Evolutionary conservation across 139 green algal genomes (phyloP), one percentile per base, ranked within the genome.

Genomic region (Chlamydomonas incerta): DNA sequence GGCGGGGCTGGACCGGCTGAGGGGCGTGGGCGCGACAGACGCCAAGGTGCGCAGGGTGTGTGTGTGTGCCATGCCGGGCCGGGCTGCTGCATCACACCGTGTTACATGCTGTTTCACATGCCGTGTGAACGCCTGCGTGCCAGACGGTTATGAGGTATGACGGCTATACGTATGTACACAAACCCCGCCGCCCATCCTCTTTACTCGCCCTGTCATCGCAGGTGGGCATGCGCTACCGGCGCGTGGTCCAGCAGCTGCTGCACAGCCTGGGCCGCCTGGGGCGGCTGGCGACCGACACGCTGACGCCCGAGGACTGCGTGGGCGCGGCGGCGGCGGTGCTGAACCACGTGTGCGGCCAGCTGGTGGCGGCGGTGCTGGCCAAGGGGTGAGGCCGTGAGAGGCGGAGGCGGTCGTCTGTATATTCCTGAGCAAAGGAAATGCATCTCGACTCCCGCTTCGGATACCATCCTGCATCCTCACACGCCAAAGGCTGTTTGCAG

Each of bases 261-360:
- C 86, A 90, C 80, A 75, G 50, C 11, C 50, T 90, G 34, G 72
- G 80, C 46, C 80, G 86, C 10, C 72, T 87, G 47, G 86, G 86
- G 20, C 86, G 73, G 10, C 17, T 55, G 3, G 52, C 63, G 6
- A 28, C 0, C 8, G 50, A 82, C 55, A 33, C 74, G 37, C 80
- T 90, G 41, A 29, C 72, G 20, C 80, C 80, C n/a, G 63, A 83
- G 46, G 70, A 73, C 26, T n/a, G 52, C 0, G 46, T 81, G 46
- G 52, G 20, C 10, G 11, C 62, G 72, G 72, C 62, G 33, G 70
- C 70, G n/a, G 80, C 60, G 50, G 47, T 81, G 31, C 60, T 90
- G 24, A 37, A 75, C 72, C 63, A 80, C 55, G 50, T 79, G 26
- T 62, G 24, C 13, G 63, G 46, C 13, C 71, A 71, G 33, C 31